These are phyloP conservation scores for Tuber borchii DNA, from an alignment of 495 filamentous ascomycete species.

Conservation along the genomic window DNA sequence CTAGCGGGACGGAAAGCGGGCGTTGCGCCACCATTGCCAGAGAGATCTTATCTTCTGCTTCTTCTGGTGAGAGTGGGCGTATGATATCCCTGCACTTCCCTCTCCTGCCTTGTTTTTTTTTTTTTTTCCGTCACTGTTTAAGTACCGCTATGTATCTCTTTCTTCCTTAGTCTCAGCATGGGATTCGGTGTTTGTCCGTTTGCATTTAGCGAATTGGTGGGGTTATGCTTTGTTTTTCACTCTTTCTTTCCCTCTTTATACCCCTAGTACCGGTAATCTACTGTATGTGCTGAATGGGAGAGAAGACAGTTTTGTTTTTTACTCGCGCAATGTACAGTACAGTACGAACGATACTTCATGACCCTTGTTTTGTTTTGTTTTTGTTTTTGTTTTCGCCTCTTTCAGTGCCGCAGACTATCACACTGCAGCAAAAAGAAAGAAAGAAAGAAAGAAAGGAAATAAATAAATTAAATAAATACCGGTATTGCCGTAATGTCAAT, in stretches of 20 bases:
- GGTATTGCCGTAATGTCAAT: background rate
- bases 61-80: background rate
- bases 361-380: background rate
- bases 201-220: slow-evolving; percentile 1
- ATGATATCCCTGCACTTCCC: too few relatives aligned
- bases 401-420: background rate
- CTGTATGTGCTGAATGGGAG: background rate
- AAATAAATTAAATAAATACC: background rate
- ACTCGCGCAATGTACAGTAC: background rate
- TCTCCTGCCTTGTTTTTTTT: too few relatives aligned
- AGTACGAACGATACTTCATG: background rate
- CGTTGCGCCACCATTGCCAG: background rate
- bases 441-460: background rate
- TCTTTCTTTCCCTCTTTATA: background rate
- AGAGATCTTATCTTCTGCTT: background rate
- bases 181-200: background rate
- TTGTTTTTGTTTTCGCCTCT: background rate
- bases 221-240: background rate
- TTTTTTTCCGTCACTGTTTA: background rate
- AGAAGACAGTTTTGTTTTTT: background rate
- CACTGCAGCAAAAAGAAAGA: background rate
- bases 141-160: background rate
- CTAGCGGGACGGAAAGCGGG: background rate
- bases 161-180: background rate
- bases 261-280: too few relatives aligned